Base-by-base conservation (phyloP, 192 early-diverging fungal species). In the Linnemannia exigua region DNA sequence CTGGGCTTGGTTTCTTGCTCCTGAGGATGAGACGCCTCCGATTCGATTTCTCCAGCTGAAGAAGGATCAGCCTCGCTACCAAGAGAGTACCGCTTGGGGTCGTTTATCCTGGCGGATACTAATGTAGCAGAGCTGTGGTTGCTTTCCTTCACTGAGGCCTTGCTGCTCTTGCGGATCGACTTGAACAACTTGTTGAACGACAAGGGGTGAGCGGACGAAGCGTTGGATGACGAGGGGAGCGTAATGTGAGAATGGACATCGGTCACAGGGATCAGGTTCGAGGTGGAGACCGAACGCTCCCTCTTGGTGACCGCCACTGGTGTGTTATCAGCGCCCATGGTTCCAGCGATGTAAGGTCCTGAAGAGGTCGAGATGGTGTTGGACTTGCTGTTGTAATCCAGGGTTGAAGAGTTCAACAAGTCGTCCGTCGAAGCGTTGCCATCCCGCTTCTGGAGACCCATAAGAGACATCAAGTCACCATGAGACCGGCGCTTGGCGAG, bases 181-280 rank as follows among this genome's bases (percentile, higher is more conserved):
- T 86, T 86, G 35, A 85, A 47, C 31, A 86, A 74, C 75, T 76
- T 79, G 75, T 79, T 86, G 75, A 86, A 48, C 5, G 84, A 85
- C 41, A 79, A 67, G 4, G 82, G 38, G 66, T 77, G 72, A 31
- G 72, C 11, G 1, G 84, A 52, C 17, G 77, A 63, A 8, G 37
- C 22, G 17, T 73, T 51, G 66, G 11, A 28, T 0, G 51, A 33
- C 31, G 38, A 25, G 7, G 67, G 36, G 6, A 69, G n/a, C 2
- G 74, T 51, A n/a, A 44, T 19, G 8, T 76, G 74, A 8, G 67
- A 16, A 51, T 76, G 58, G 0, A 28, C 11, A 1, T 74, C 72
- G 15, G 73, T 61, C 2, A 76, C 8, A 11, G 70, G 54, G 25
- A 44, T 51, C 16, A 77, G 25, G 16, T 61, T 79, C 37, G 79